Conservation (phyloP, 2,329 filamentous ascomycete genomes). For the Didymella segeticola region DNA sequence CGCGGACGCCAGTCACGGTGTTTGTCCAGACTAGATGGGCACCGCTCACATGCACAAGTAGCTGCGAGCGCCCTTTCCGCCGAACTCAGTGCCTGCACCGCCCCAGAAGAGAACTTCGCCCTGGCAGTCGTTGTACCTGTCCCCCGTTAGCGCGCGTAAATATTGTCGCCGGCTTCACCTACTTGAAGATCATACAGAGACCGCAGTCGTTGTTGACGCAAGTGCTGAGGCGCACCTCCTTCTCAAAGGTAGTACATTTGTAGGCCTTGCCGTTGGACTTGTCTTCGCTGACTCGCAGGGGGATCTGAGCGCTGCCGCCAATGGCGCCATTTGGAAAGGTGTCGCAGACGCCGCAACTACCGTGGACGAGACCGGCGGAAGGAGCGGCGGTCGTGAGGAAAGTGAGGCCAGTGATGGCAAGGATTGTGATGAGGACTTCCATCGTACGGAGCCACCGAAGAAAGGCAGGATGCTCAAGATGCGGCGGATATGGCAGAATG, state of each 20-base stretch:
- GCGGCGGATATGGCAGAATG: background rate
- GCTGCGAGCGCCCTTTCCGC: slow-evolving; percentile 2
- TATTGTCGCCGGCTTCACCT: background rate
- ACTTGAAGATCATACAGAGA: slow-evolving; percentile 12
- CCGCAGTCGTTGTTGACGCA: slow-evolving; percentile 4
- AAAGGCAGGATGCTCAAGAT: background rate
- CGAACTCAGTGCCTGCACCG: background rate
- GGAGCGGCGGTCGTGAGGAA: background rate
- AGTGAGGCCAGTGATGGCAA: background rate
- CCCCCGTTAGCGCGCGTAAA: background rate
- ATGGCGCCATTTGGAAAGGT: background rate
- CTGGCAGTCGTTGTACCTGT: slow-evolving; percentile 3
- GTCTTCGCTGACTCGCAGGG: background rate
- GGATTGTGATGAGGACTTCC: background rate
- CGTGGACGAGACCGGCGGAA: background rate
- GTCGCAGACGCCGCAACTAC: slow-evolving; percentile 10
- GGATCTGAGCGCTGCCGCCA: slow-evolving; percentile 10
- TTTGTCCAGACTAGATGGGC: background rate
- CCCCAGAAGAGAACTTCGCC: slow-evolving; percentile 2
- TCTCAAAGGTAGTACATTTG: slow-evolving; percentile 7
- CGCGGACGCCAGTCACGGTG: too few relatives aligned
- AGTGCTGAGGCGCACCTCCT: background rate
- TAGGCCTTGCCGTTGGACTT: background rate
- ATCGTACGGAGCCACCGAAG: background rate
- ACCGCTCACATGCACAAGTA: slow-evolving; percentile 6